These are phyloP conservation scores for Blumeria graminis DNA, from an alignment of 2,329 filamentous ascomycete genomes.

Conservation along the genomic window DNA sequence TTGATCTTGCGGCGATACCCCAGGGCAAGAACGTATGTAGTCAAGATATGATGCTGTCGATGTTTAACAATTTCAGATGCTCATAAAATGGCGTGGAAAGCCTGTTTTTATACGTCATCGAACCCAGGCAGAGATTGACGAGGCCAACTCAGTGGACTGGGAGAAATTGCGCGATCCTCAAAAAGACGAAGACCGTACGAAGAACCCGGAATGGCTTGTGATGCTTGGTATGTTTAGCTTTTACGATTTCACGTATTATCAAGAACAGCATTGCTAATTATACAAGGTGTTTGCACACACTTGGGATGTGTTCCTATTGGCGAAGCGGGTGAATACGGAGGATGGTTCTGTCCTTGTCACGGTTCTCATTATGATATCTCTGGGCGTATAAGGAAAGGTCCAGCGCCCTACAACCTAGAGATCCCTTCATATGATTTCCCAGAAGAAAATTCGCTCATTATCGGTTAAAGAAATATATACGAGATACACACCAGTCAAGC, in stretches of 20 bases:
- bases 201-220: conserved; percentile 96
- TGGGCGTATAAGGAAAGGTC: conserved; percentile 90
- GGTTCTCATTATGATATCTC: conserved; percentile 99
- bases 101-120: conserved; percentile 99
- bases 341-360: conserved; percentile 99
- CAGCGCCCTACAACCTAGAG: conserved; percentile 92
- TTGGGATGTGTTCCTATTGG: conserved; percentile 97
- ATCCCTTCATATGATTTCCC: conserved; percentile 83
- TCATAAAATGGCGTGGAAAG: conserved; percentile 99
- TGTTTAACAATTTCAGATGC: conserved; percentile 33
- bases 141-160: conserved; percentile 76
- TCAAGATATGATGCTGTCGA: background rate
- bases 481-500: too few species aligned
- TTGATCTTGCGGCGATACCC: conserved; percentile 75
- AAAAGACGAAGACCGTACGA: conserved; percentile 71
- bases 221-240: conserved; percentile 52
- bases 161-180: conserved; percentile 74
- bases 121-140: conserved; percentile 74
- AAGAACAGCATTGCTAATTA: background rate
- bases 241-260: background rate
- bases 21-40: conserved; percentile 93
- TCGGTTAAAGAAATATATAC: conserved; percentile 42
- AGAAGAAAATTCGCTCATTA: conserved; percentile 66
- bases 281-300: conserved; percentile 85
- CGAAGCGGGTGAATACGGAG: conserved; percentile 91